phyloP scores from a whole-genome alignment of 2,329 filamentous ascomycete species.

The Aspergillus chevalieri region DNA sequence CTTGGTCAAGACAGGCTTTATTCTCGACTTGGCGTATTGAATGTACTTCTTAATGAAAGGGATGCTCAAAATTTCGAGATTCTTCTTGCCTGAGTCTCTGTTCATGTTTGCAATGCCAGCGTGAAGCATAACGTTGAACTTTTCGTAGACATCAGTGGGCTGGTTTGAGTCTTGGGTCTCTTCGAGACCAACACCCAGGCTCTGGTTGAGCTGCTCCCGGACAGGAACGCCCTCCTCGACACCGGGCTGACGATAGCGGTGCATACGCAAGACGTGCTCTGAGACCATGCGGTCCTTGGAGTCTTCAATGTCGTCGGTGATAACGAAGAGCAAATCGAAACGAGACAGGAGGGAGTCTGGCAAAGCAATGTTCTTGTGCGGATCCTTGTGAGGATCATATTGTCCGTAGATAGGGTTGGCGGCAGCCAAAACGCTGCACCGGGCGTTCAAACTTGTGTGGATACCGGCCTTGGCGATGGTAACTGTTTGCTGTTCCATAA shows the following conservation, averaged over 20 bases:
- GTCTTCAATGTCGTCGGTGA: conserved; percentile 97
- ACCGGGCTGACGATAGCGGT: conserved; percentile 85
- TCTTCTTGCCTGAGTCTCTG: conserved; percentile 64
- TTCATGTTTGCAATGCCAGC: conserved; percentile 76
- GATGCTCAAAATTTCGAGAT: conserved; percentile 85
- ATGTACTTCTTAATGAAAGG: conserved; percentile 99
- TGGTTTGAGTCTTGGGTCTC: conserved; percentile 64
- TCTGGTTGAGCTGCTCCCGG: conserved; percentile 77
- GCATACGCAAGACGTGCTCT: conserved; percentile 95
- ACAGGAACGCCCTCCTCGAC: conserved; percentile 93
- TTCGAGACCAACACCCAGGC: conserved; percentile 79
- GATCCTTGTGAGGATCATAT: conserved; percentile 97
- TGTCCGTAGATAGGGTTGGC: conserved; percentile 98
- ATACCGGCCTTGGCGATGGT: conserved; percentile 98
- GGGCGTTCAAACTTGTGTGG: conserved; percentile 91
- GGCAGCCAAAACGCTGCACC: conserved; percentile 92
- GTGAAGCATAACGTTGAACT: conserved; percentile 93
- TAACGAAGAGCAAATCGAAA: conserved; percentile 96
- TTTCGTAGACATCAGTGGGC: conserved; percentile 87
- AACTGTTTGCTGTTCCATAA: conserved; percentile 99
- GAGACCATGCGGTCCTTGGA: conserved; percentile 83
- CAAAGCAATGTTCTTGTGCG: conserved; percentile 95
- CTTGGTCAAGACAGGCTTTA: conserved; percentile 85
- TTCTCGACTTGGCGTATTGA: conserved; percentile 88
- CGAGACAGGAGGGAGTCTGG: conserved; percentile 93